These are phyloP conservation scores for Ogataea siamensis DNA, from an alignment of 805 yeast genomes.

Conservation along the genomic window DNA sequence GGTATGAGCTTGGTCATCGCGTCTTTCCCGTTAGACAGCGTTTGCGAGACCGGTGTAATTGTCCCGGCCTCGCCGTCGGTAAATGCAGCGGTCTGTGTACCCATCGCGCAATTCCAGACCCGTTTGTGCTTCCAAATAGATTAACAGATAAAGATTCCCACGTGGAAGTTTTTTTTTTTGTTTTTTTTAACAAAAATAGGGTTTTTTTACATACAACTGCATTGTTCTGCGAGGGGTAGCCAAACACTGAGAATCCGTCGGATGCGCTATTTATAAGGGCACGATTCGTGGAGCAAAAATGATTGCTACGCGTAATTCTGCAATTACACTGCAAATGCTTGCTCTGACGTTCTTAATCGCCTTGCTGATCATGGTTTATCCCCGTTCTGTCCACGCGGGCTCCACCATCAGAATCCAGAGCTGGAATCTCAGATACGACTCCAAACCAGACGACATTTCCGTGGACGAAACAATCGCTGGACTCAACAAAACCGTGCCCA, in stretches of 20 bases:
- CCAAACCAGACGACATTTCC: conserved; percentile 22
- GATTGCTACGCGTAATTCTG: background rate
- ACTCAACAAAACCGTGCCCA: conserved; percentile 25
- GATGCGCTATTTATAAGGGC: background rate
- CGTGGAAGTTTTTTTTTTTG: conserved; percentile 4
- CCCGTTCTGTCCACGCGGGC: background rate
- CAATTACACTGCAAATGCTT: background rate
- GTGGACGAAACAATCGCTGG: conserved; percentile 23
- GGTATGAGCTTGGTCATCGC: conserved; percentile 14
- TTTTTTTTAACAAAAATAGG: background rate
- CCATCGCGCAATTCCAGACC: background rate
- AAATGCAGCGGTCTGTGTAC: background rate
- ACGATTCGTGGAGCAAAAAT: background rate
- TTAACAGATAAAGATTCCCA: background rate
- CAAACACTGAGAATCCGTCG: background rate
- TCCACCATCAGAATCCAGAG: conserved; percentile 21
- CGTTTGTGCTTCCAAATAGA: background rate
- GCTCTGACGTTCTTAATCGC: background rate
- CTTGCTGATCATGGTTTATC: background rate
- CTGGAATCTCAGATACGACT: conserved; percentile 33
- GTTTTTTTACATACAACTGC: background rate
- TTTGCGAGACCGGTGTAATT: background rate
- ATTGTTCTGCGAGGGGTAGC: background rate
- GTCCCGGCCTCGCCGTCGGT: background rate
- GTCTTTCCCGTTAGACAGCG: conserved; percentile 2